These are phyloP conservation scores for Dryadomyces sulphureus DNA, from an alignment of 2,329 filamentous ascomycete genomes.

Conservation along the genomic window DNA sequence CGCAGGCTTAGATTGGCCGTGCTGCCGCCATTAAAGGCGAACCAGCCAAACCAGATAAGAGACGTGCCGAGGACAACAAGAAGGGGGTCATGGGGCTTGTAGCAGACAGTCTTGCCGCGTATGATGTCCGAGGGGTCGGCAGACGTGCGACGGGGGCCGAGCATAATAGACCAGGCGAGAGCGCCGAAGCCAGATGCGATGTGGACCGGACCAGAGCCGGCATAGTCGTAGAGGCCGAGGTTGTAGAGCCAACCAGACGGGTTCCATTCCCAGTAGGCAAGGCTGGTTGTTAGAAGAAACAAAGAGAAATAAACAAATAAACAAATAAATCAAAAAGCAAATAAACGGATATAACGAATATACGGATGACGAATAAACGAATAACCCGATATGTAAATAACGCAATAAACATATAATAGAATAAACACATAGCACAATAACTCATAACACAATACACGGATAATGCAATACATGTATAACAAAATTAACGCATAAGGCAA, in stretches of 20 bases:
- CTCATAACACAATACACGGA: not conserved
- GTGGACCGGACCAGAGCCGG: conserved; percentile 49
- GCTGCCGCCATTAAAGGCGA: conserved; percentile 35
- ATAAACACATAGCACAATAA: no score
- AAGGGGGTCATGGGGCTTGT: conserved; percentile 46
- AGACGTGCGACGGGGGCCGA: conserved; percentile 27
- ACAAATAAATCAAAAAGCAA: not conserved
- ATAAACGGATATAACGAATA: no score
- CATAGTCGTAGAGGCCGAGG: conserved; percentile 43
- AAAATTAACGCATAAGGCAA: no score
- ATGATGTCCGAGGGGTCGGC: not conserved
- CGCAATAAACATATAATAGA: no score
- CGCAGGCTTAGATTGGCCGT: conserved; percentile 36
- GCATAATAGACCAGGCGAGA: conserved; percentile 46
- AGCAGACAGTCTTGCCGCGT: conserved; percentile 29
- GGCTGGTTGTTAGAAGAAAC: conserved; percentile 18
- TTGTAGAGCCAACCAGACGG: conserved; percentile 47
- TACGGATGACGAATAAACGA: no score
- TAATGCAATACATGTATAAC: not conserved
- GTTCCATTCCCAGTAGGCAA: conserved; percentile 56
- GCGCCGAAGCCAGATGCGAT: conserved; percentile 48
- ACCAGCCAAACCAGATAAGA: conserved; percentile 51
- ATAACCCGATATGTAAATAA: no score
- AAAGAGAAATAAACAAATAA: not conserved
- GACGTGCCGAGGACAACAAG: conserved; percentile 50